Evolutionary conservation across 768 basidiomycete genomes (phyloP), one percentile per base, ranked within the genome.

Genomic region (Pisolithus tinctorius): DNA sequence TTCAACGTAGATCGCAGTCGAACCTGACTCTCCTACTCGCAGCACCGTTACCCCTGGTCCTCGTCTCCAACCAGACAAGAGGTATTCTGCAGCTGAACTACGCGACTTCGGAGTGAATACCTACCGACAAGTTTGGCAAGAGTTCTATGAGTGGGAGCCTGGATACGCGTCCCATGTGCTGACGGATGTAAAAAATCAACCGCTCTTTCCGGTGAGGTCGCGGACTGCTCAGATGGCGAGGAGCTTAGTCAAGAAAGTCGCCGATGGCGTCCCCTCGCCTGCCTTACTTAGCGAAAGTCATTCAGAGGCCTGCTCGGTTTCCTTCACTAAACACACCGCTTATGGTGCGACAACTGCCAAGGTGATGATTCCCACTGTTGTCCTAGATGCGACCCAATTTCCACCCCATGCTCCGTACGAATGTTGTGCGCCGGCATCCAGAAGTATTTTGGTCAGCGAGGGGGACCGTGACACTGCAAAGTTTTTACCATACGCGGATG

Each of bases 401-500:
- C 36, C 45, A 16, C 58, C 69, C 4, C 63, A 69, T 36, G 63
- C 70, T 0, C 39, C 50, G 1, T 81, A 81, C 53, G 73, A 75
- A 14, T 66, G 66, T n/a, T 82, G 80, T 55, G 67, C 80, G 0
- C 74, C 80, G 0, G 52, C 62, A 1, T 68, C 70, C 1, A 59
- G 62, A 16, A 79, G 67, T 51, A 54, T 71, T 40, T 17, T 49
- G 14, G 31, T 55, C 34, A 27, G 57, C 14, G 11, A 6, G 8
- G 2, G 9, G 4, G 43, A 57, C 5, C 51, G 42, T 3, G 1
- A 55, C 1, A 36, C 30, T 4, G 37, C 52, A 2, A 11, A 46
- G 0, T 82, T 81, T 42, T 50, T 74, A 4, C 78, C 78, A 0
- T 79, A 74, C 46, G 73, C 74, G 3, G 80, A 82, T 41, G 75